These are phyloP conservation scores for Obelidium mucronatum DNA, from an alignment of 192 early-diverging fungal species.

Conservation along the genomic window DNA sequence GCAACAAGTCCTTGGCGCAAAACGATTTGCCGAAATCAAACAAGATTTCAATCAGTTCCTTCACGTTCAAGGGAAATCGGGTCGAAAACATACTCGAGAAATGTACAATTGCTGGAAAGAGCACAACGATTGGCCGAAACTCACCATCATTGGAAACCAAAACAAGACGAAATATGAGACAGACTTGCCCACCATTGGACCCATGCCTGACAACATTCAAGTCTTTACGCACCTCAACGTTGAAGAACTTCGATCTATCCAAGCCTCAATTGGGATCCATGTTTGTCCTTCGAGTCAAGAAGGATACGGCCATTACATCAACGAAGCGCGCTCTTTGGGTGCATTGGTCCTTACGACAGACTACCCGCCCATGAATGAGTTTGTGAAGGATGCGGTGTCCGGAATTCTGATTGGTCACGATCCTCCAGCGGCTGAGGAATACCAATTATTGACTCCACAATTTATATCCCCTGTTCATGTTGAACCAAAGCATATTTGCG, in stretches of 20 bases:
- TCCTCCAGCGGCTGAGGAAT: not conserved
- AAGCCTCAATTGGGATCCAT: conserved; percentile 2
- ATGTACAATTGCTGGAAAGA: conserved; percentile 3
- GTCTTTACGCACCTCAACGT: not conserved
- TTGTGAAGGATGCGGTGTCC: not conserved
- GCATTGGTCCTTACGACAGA: conserved; percentile 8
- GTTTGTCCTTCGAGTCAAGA: conserved; percentile 14
- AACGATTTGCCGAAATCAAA: not conserved
- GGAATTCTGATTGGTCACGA: conserved; percentile 16
- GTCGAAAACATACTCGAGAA: conserved; percentile 19
- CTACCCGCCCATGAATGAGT: conserved; percentile 24
- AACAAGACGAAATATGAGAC: not conserved
- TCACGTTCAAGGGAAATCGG: not conserved
- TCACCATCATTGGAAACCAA: conserved; percentile 1
- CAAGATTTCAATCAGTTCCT: conserved; percentile 8
- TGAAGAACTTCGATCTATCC: not conserved
- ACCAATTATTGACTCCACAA: conserved; percentile 1
- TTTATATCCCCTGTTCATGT: conserved; percentile 18
- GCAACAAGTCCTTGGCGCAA: not conserved
- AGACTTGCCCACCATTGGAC: not conserved
- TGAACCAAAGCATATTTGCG: not conserved
- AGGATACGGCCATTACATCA: conserved; percentile 16
- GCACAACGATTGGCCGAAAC: conserved; percentile 13
- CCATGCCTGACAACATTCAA: conserved; percentile 1
- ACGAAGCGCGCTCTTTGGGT: not conserved